phyloP scores from a whole-genome alignment of 805 yeast genomes.

The Diddensiella transvaalensis region DNA sequence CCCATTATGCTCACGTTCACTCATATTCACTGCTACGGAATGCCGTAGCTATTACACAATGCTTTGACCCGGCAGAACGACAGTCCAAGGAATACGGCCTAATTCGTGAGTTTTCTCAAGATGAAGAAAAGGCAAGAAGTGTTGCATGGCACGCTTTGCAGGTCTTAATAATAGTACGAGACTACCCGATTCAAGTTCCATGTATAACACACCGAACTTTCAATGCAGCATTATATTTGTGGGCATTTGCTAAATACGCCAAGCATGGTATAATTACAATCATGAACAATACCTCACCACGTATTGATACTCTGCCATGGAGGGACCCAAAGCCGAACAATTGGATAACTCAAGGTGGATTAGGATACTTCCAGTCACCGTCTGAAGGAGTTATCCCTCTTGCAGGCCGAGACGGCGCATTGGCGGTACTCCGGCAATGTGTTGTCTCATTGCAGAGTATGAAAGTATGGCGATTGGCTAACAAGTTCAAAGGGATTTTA shows the following conservation, averaged over 20 bases:
- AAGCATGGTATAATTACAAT: neutral
- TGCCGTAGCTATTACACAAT: neutral
- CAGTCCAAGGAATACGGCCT: neutral
- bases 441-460: conserved; percentile 1
- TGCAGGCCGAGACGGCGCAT: conserved; percentile 7
- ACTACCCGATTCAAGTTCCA: conserved; percentile 7
- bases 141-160: conserved; percentile 10
- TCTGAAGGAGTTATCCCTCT: conserved; percentile 2
- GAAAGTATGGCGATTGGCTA: neutral
- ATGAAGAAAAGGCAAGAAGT: neutral
- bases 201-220: conserved; percentile 5
- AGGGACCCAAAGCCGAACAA: neutral
- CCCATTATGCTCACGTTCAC: conserved; percentile 7
- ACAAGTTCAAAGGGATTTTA: neutral
- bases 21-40: neutral
- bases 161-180: conserved; percentile 6
- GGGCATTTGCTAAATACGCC: conserved; percentile 8
- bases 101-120: neutral
- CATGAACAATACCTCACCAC: neutral
- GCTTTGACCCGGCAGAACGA: neutral
- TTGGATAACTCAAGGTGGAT: conserved; percentile 2
- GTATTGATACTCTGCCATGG: conserved; percentile 8
- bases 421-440: conserved; percentile 1
- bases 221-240: conserved; percentile 7
- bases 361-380: conserved; percentile 3